Conservation (phyloP, 257 asterid species). For the Linderniella brevidens region DNA sequence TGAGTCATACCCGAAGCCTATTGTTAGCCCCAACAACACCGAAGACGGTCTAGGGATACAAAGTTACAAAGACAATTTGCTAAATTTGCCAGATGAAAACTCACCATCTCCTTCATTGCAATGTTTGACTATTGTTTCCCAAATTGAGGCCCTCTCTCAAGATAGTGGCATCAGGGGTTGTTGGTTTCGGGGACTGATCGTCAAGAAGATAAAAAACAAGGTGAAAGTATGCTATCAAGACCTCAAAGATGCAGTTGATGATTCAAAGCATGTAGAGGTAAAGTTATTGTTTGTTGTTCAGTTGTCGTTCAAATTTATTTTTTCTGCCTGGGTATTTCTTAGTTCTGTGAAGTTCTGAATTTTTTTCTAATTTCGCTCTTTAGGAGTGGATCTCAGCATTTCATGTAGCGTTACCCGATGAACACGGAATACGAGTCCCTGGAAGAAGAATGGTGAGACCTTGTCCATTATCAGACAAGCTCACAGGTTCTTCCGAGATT, state of each 20-base stretch:
- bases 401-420: constrained; percentile 39
- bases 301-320: background rate
- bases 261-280: constrained; percentile 63
- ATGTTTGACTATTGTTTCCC: constrained; percentile 35
- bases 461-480: constrained; percentile 29
- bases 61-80: constrained; percentile 11
- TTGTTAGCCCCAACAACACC: too few species aligned
- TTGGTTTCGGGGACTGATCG: constrained; percentile 70
- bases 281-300: background rate
- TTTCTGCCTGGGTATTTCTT: too few species aligned
- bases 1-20: too few species aligned
- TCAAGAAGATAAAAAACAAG: constrained; percentile 54
- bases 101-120: constrained; percentile 8
- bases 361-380: background rate
- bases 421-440: constrained; percentile 28
- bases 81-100: constrained; percentile 11
- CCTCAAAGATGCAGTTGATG: constrained; percentile 61
- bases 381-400: constrained; percentile 77
- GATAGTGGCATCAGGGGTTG: constrained; percentile 88
- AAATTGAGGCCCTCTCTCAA: constrained; percentile 66
- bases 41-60: background rate
- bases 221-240: constrained; percentile 67
- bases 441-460: constrained; percentile 22
- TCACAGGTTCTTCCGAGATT: background rate
- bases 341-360: background rate